phyloP scores from a whole-genome alignment of 768 basidiomycete genomes.

The Boletus vinaceobasis region DNA sequence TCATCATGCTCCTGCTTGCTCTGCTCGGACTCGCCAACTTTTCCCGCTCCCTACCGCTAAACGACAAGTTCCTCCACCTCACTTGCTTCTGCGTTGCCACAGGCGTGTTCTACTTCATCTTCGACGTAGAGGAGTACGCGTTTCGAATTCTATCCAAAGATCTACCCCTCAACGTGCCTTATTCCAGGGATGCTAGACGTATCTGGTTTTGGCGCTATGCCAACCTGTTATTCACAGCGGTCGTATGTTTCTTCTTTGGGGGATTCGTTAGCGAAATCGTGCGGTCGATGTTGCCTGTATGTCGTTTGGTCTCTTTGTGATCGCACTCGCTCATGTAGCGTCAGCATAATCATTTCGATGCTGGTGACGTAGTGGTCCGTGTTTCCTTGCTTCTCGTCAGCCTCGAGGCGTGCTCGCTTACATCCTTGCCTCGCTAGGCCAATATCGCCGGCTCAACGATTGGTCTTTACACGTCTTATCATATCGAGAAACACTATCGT shows the following conservation, averaged over 20 bases:
- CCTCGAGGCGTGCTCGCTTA: conserved; percentile 9
- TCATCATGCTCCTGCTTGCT: conserved; percentile 67
- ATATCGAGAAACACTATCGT: conserved; percentile 74
- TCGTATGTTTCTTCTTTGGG: conserved; percentile 76
- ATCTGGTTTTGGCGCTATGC: conserved; percentile 87
- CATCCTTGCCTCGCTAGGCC: conserved; percentile 46
- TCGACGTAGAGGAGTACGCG: conserved; percentile 83
- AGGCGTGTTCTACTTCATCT: conserved; percentile 80
- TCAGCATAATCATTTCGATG: conserved; percentile 69
- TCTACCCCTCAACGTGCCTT: not conserved
- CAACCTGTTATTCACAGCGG: conserved; percentile 60
- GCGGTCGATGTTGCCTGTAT: conserved; percentile 71
- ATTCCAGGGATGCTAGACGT: conserved; percentile 62
- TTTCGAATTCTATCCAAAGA: not conserved
- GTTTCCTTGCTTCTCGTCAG: conserved; percentile 1
- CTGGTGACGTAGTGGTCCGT: conserved; percentile 68
- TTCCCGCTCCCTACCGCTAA: conserved; percentile 59
- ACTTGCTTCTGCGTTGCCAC: conserved; percentile 74
- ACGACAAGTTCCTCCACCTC: conserved; percentile 80
- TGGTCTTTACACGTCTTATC: conserved; percentile 63
- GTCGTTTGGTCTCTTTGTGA: conserved; percentile 15
- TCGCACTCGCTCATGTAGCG: conserved; percentile 1
- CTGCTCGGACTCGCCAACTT: conserved; percentile 78
- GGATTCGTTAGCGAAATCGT: conserved; percentile 81
- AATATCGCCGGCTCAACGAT: conserved; percentile 71